Conservation (phyloP, 768 basidiomycete genomes). For the Boletus subcaerulescens region DNA sequence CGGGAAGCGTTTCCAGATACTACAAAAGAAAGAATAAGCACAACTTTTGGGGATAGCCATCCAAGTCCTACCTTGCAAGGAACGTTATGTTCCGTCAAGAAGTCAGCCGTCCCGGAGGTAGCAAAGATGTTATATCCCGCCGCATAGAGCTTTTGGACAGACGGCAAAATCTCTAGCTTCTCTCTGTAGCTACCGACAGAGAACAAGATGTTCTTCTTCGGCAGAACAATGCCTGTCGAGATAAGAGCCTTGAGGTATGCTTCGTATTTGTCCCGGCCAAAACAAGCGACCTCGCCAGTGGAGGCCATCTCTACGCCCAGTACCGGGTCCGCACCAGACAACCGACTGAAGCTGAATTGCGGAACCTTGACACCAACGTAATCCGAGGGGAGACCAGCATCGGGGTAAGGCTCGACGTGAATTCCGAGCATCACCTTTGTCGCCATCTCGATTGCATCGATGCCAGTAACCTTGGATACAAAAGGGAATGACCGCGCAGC, state of each 20-base stretch:
- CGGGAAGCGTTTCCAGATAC: slow-evolving; percentile 88
- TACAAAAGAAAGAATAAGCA: slow-evolving; percentile 29
- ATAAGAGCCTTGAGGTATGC: slow-evolving; percentile 97
- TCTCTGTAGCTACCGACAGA: slow-evolving; percentile 97
- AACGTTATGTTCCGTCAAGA: slow-evolving; percentile 94
- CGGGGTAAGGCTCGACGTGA: slow-evolving; percentile 88
- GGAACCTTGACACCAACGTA: slow-evolving; percentile 99
- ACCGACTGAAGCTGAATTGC: slow-evolving; percentile 97
- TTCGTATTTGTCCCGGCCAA: slow-evolving; percentile 96
- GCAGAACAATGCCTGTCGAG: slow-evolving; percentile 90
- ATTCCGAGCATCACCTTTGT: slow-evolving; percentile 97
- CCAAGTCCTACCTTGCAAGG: slow-evolving; percentile 75
- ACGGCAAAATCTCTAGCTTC: slow-evolving; percentile 93
- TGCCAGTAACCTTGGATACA: slow-evolving; percentile 96
- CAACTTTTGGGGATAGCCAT: not conserved
- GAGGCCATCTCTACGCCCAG: slow-evolving; percentile 99
- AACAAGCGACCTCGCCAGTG: slow-evolving; percentile 98
- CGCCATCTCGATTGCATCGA: slow-evolving; percentile 98
- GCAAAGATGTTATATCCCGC: slow-evolving; percentile 97
- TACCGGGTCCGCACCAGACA: slow-evolving; percentile 96
- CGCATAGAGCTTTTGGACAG: slow-evolving; percentile 89
- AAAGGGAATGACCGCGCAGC: slow-evolving; percentile 98
- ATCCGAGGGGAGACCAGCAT: slow-evolving; percentile 78
- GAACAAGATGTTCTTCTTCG: slow-evolving; percentile 97
- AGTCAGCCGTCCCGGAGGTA: slow-evolving; percentile 95